phyloP scores from a whole-genome alignment of 2,329 filamentous ascomycete genomes.

The Venturia aucupariae region DNA sequence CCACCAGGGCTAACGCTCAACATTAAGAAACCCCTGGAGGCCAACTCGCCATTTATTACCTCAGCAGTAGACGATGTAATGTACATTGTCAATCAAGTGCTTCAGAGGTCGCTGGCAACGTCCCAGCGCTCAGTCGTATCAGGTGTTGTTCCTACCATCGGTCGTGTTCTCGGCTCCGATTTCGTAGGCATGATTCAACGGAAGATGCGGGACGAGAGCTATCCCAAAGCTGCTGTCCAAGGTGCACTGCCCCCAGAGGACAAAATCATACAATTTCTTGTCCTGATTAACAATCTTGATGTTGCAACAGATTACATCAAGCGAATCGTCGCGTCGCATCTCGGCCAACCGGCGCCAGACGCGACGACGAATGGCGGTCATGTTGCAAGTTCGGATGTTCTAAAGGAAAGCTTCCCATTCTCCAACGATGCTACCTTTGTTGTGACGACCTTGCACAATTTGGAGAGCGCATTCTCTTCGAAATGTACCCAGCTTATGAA shows the following conservation, averaged over 20 bases:
- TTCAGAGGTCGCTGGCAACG: conserved; percentile 79
- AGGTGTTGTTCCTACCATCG: conserved; percentile 68
- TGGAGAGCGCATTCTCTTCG: conserved; percentile 62
- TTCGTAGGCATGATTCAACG: conserved; percentile 96
- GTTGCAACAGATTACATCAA: conserved; percentile 83
- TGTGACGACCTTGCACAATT: conserved; percentile 53
- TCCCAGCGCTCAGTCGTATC: conserved; percentile 70
- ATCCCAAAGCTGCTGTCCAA: conserved; percentile 69
- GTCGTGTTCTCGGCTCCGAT: conserved; percentile 73
- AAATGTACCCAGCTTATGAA: conserved; percentile 76
- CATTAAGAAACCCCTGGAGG: conserved; percentile 59
- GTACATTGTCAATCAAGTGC: conserved; percentile 93
- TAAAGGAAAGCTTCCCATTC: conserved; percentile 64
- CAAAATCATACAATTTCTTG: conserved; percentile 78
- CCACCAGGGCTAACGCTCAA: conserved; percentile 72
- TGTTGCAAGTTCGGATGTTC: conserved; percentile 18
- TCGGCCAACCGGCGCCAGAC: conserved; percentile 30
- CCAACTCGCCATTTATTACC: conserved; percentile 82
- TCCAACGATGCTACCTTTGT: conserved; percentile 65
- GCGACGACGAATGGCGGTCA: conserved; percentile 30
- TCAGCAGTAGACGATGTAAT: conserved; percentile 97
- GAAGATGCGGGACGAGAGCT: conserved; percentile 94
- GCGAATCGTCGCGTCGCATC: conserved; percentile 67
- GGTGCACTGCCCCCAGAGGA: conserved; percentile 80
- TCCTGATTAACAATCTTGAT: conserved; percentile 93